These are phyloP conservation scores for Fusarium gaditjirri DNA, from an alignment of 2,329 filamentous ascomycete species.

Conservation along the genomic window DNA sequence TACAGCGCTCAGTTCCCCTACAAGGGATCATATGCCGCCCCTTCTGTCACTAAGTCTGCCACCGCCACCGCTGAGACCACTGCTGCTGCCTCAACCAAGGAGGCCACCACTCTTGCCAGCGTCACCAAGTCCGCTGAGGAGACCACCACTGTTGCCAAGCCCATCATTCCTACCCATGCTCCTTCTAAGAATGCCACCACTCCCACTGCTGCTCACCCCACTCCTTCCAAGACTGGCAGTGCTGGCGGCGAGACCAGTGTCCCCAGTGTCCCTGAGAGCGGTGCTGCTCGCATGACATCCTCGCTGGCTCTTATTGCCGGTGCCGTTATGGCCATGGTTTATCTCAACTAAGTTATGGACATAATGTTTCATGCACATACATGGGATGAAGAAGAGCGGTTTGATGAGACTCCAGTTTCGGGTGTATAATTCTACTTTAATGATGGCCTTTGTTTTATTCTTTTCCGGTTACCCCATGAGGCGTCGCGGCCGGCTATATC, in stretches of 20 bases:
- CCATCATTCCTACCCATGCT: conserved; percentile 31
- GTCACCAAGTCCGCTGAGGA: conserved; percentile 30
- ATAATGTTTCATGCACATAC: conserved; percentile 32
- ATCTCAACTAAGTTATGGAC: conserved; percentile 46
- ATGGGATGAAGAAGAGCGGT: conserved; percentile 32
- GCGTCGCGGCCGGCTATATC: conserved; percentile 41
- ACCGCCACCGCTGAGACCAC: conserved; percentile 20
- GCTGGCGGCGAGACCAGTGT: conserved; percentile 13
- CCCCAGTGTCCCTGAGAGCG: conserved; percentile 45
- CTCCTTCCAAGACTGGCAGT: conserved; percentile 25
- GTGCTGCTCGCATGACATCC: conserved; percentile 47
- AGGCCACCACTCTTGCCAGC: conserved; percentile 34
- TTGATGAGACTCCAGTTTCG: conserved; percentile 41
- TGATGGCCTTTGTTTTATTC: conserved; percentile 43
- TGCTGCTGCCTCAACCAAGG: conserved; percentile 22
- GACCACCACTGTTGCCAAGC: conserved; percentile 17
- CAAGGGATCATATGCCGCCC: conserved; percentile 38
- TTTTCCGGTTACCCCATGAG: conserved; percentile 44
- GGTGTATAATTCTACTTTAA: conserved; percentile 45
- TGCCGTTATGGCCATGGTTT: conserved; percentile 49
- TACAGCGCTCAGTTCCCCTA: conserved; percentile 49
- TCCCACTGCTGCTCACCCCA: conserved; percentile 7
- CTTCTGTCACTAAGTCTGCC: conserved; percentile 22
- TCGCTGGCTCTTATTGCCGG: conserved; percentile 49
- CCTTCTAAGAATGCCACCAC: conserved; percentile 26